Percentiles rank a stretch among this genome's conserved stretches.
phyloP scores from a whole-genome alignment of 495 filamentous ascomycete genomes.

The Annulohypoxylon maeteangense region DNA sequence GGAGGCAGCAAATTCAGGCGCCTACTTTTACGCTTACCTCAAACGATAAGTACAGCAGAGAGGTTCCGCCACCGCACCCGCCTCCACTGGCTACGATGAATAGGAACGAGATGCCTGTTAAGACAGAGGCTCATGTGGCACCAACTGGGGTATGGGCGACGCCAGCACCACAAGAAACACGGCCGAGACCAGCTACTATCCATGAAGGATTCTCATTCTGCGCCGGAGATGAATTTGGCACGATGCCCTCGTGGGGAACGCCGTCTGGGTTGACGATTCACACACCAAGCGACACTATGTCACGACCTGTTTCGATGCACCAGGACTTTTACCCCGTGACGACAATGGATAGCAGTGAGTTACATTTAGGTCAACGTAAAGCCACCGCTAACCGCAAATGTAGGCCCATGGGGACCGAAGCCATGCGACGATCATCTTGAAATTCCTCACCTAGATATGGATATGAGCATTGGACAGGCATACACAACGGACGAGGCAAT shows the following conservation, averaged over 20 bases:
- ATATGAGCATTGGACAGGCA: conserved; percentile 65
- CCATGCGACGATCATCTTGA: conserved; percentile 62
- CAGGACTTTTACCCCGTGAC: conserved; percentile 64
- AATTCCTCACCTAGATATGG: conserved; percentile 56
- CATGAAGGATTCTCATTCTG: conserved; percentile 69
- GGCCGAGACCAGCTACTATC: conserved; percentile 65
- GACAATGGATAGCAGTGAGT: conserved; percentile 63
- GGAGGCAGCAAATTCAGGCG: conserved; percentile 57
- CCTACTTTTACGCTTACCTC: conserved; percentile 54
- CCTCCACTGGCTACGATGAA: conserved; percentile 54
- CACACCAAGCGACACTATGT: conserved; percentile 59
- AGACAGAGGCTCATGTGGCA: conserved; percentile 52
- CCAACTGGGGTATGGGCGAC: conserved; percentile 58
- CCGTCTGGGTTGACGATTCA: conserved; percentile 62
- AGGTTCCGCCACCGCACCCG: conserved; percentile 51
- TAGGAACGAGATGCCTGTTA: conserved; percentile 51
- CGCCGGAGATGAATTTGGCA: conserved; percentile 60
- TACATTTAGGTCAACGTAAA: conserved; percentile 25
- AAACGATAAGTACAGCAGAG: conserved; percentile 53
- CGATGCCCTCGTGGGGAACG: conserved; percentile 65
- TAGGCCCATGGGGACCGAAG: conserved; percentile 63
- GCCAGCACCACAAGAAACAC: conserved; percentile 54
- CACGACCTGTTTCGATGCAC: conserved; percentile 61
- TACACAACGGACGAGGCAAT: conserved; percentile 66
- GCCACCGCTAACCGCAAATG: conserved; percentile 39